phyloP scores from a whole-genome alignment of 2,329 filamentous ascomycete genomes.

The Talaromyces piceae region DNA sequence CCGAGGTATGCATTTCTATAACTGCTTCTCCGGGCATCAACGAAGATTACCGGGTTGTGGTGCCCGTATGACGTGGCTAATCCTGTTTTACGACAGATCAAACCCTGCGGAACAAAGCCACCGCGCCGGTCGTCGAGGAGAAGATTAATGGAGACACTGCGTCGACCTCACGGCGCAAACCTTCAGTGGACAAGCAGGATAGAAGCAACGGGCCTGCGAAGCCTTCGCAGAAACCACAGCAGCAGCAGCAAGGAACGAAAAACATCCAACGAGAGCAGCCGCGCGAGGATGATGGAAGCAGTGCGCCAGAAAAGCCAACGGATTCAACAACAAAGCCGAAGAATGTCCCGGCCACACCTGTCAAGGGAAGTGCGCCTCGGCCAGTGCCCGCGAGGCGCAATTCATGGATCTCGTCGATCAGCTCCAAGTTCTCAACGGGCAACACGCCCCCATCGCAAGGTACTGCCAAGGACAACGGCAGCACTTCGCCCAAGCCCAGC shows the following conservation, averaged over 20 bases:
- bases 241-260: constrained; percentile 11
- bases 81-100: constrained; percentile 17
- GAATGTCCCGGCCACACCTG: constrained; percentile 19
- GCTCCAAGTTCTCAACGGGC: constrained; percentile 75
- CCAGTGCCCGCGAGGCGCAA: constrained; percentile 49
- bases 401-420: constrained; percentile 91
- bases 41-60: no score
- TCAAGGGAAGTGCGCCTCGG: constrained; percentile 23
- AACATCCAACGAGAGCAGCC: not conserved
- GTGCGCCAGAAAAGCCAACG: constrained; percentile 1
- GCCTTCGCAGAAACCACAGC: not conserved
- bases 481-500: constrained; percentile 22
- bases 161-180: constrained; percentile 16
- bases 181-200: constrained; percentile 9
- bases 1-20: constrained; percentile 56
- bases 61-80: constrained; percentile 19
- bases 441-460: constrained; percentile 34
- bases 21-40: not conserved
- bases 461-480: constrained; percentile 22
- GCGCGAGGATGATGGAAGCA: constrained; percentile 1
- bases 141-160: constrained; percentile 20
- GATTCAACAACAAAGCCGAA: constrained; percentile 14
- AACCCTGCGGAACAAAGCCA: constrained; percentile 22
- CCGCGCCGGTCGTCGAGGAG: constrained; percentile 25
- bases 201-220: no score